Evolutionary conservation across 306 rosid species (phyloP).

Genomic region (Vigna hirtella): DNA sequence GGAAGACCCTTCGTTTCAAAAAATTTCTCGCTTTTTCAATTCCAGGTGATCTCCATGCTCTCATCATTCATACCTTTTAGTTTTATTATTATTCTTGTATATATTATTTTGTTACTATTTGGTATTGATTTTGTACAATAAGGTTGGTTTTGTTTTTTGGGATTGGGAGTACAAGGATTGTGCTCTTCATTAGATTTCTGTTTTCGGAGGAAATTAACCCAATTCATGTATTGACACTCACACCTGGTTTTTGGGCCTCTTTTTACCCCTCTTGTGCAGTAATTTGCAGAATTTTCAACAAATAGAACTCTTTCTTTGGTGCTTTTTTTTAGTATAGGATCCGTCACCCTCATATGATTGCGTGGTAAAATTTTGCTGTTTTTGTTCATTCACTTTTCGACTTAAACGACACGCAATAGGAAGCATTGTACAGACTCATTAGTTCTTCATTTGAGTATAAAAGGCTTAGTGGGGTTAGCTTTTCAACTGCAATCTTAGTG

Average conservation of each 20-base stretch:
- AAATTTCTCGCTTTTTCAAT: background rate
- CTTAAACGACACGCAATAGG: background rate
- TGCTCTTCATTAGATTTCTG: constrained; percentile 16
- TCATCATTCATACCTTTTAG: background rate
- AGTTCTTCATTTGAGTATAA: background rate
- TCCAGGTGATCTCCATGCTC: constrained; percentile 29
- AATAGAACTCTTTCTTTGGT: background rate
- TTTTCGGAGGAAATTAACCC: background rate
- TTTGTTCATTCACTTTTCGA: constrained; percentile 8
- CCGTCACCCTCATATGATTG: background rate
- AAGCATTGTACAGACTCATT: background rate
- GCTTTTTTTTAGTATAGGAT: background rate
- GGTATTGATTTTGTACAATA: background rate
- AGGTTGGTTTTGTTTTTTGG: constrained; percentile 2
- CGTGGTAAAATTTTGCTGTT: background rate
- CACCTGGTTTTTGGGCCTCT: background rate
- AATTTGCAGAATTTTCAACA: background rate
- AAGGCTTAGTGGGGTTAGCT: background rate
- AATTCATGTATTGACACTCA: background rate
- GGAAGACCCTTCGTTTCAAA: background rate
- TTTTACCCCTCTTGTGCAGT: background rate
- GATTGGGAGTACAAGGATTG: background rate
- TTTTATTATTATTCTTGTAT: background rate
- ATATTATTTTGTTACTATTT: background rate
- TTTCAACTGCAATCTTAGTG: background rate